These are phyloP conservation scores for Cordyceps farinosa DNA, from an alignment of 2,329 filamentous ascomycete genomes.

Conservation along the genomic window DNA sequence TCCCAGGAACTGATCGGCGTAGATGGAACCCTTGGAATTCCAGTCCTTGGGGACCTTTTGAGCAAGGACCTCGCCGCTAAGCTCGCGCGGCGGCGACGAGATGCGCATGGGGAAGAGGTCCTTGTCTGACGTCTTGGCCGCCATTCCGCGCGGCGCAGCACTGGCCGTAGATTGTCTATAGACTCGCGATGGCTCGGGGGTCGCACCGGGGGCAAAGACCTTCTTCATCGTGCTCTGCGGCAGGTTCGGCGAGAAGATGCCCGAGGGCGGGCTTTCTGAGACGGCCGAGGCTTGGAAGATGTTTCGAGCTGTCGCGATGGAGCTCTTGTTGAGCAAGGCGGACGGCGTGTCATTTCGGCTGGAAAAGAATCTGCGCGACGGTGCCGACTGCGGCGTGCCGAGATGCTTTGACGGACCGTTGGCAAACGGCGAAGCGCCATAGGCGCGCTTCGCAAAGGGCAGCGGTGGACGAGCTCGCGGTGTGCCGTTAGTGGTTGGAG, in stretches of 20 bases:
- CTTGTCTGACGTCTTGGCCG: constrained; percentile 45
- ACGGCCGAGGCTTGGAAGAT: constrained; percentile 41
- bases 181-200: constrained; percentile 41
- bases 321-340: constrained; percentile 35
- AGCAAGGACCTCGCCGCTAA: constrained; percentile 53
- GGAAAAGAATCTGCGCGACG: constrained; percentile 34
- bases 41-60: constrained; percentile 52
- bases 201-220: constrained; percentile 44
- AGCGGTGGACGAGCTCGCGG: constrained; percentile 39
- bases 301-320: constrained; percentile 37
- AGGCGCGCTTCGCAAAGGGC: constrained; percentile 43
- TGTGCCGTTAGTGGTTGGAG: constrained; percentile 32
- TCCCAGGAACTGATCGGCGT: constrained; percentile 56
- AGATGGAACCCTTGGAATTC: constrained; percentile 51
- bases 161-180: constrained; percentile 46
- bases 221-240: constrained; percentile 45
- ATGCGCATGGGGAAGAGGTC: constrained; percentile 59
- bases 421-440: constrained; percentile 36
- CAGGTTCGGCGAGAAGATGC: constrained; percentile 44
- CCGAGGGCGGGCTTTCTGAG: constrained; percentile 31
- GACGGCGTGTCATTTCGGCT: constrained; percentile 35
- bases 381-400: constrained; percentile 37
- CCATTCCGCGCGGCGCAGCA: constrained; percentile 47
- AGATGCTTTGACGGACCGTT: constrained; percentile 30
- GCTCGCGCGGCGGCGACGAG: constrained; percentile 51